phyloP scores from a whole-genome alignment of 345 rosid species.

The Litchi chinensis region DNA sequence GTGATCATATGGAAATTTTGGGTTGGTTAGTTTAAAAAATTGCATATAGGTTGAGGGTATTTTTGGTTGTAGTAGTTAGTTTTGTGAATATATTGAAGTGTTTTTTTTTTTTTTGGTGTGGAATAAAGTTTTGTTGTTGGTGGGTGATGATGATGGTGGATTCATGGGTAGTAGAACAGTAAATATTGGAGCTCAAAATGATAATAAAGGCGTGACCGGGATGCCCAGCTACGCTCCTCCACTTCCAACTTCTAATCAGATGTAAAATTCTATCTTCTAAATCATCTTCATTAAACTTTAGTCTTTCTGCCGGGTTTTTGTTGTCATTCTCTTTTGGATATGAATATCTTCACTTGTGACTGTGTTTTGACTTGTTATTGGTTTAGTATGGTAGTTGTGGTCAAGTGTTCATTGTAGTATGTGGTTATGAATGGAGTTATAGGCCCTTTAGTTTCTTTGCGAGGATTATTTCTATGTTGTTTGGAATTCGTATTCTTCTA shows the following conservation, averaged over 20 bases:
- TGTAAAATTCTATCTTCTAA: conserved; percentile 30
- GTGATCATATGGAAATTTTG: background rate
- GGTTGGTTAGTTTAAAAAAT: background rate
- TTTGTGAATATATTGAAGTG: background rate
- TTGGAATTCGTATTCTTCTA: background rate
- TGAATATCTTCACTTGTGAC: background rate
- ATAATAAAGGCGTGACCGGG: conserved; percentile 39
- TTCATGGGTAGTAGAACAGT: conserved; percentile 46
- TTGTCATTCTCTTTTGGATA: background rate
- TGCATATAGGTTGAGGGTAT: background rate
- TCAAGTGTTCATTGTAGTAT: background rate
- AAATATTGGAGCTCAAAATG: conserved; percentile 40
- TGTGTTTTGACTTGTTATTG: background rate
- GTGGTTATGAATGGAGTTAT: background rate
- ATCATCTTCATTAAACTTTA: background rate
- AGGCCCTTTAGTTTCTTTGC: background rate
- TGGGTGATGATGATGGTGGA: conserved; percentile 29
- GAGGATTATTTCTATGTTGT: background rate
- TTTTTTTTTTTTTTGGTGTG: background rate
- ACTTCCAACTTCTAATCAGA: conserved; percentile 41
- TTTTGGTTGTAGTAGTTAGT: background rate
- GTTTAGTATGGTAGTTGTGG: background rate
- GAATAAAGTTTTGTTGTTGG: background rate
- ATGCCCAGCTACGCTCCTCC: conserved; percentile 60
- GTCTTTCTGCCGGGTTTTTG: background rate